Evolutionary conservation across 2,329 filamentous ascomycete species (phyloP).

Genomic region (Penicillium corylophilum): DNA sequence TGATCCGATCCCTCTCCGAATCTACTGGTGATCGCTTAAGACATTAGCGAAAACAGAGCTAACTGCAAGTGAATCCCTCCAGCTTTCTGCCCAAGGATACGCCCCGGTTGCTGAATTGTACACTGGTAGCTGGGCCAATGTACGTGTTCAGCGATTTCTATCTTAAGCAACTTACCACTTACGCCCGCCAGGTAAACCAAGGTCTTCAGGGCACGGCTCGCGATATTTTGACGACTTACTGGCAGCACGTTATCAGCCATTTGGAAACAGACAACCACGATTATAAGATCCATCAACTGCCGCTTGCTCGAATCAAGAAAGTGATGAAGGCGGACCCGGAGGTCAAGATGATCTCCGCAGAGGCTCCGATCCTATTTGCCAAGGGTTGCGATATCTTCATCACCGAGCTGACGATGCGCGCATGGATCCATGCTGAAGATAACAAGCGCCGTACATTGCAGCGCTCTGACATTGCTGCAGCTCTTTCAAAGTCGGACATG

Average conservation of each 20-base stretch:
- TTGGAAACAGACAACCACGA: slow-evolving; percentile 94
- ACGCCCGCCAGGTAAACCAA: slow-evolving; percentile 74
- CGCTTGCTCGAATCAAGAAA: slow-evolving; percentile 98
- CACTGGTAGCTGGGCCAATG: slow-evolving; percentile 93
- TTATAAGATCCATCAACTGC: slow-evolving; percentile 96
- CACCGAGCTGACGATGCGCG: slow-evolving; percentile 96
- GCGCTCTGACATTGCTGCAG: slow-evolving; percentile 92
- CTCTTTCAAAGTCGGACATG: slow-evolving; percentile 97
- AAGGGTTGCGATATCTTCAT: slow-evolving; percentile 99
- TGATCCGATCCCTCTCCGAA: not conserved
- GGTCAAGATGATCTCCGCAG: slow-evolving; percentile 99
- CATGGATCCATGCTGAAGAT: slow-evolving; percentile 98
- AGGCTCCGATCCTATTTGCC: slow-evolving; percentile 95
- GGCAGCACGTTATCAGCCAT: slow-evolving; percentile 97
- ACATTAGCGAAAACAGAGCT: slow-evolving; percentile 3
- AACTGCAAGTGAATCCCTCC: slow-evolving; percentile 30
- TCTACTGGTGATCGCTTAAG: not conserved
- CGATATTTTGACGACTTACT: slow-evolving; percentile 97
- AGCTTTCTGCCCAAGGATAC: slow-evolving; percentile 85
- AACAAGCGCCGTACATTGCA: slow-evolving; percentile 96
- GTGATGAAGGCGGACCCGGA: slow-evolving; percentile 99
- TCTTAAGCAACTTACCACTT: slow-evolving; percentile 13
- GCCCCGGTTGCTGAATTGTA: slow-evolving; percentile 88
- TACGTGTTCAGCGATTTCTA: slow-evolving; percentile 45
- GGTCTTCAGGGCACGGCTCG: slow-evolving; percentile 89